Evolutionary conservation across 257 asterid species (phyloP).

Genomic region (Nicotiana obtusifolia): DNA sequence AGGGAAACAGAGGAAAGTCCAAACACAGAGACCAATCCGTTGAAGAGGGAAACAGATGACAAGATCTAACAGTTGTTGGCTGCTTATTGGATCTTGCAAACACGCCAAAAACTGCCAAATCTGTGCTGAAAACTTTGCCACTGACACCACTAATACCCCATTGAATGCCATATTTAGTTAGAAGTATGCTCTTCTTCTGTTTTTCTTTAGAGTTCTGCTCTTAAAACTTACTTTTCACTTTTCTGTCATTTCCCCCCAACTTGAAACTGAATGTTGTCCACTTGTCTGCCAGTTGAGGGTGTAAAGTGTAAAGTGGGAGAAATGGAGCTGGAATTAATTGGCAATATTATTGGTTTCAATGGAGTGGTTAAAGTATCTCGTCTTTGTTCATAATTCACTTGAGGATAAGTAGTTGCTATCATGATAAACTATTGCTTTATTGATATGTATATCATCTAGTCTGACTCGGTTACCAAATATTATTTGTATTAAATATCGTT

Average conservation of each 20-base stretch:
- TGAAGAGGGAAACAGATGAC: slow-evolving; percentile 27
- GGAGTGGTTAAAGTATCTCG: background rate
- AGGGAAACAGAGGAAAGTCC: slow-evolving; percentile 27
- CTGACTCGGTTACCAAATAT: background rate
- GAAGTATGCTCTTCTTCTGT: background rate
- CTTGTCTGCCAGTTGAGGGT: background rate
- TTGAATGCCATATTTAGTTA: slow-evolving; percentile 19
- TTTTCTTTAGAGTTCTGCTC: background rate
- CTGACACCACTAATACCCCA: slow-evolving; percentile 24
- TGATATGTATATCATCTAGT: background rate
- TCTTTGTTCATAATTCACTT: background rate
- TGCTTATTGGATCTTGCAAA: slow-evolving; percentile 16
- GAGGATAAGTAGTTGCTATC: background rate
- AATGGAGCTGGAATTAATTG: background rate
- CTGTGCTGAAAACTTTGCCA: slow-evolving; percentile 23
- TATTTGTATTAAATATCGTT: background rate
- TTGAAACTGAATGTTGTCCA: background rate
- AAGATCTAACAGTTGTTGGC: slow-evolving; percentile 32
- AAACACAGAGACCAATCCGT: slow-evolving; percentile 25
- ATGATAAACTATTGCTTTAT: background rate
- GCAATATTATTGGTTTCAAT: background rate
- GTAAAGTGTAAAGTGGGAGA: background rate
- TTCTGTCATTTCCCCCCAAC: background rate
- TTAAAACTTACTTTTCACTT: background rate
- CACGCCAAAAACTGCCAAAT: slow-evolving; percentile 28